Evolutionary conservation across 805 yeast species (phyloP).

Genomic region (Clavispora vitiphila): DNA sequence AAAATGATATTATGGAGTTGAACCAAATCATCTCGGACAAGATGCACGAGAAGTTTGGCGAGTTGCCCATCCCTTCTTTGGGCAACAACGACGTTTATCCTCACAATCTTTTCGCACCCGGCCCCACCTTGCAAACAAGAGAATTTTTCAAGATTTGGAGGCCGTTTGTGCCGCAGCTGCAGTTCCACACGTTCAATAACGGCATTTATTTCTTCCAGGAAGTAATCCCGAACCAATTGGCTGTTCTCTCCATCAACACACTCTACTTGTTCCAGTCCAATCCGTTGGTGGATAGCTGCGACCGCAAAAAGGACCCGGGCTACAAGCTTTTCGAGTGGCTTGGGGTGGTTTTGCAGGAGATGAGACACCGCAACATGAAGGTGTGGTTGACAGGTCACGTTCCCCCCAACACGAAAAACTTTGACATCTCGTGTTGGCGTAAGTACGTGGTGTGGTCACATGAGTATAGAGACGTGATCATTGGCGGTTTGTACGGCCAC

Average conservation of each 20-base stretch:
- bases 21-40: constrained; percentile 52
- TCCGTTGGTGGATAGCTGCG: constrained; percentile 81
- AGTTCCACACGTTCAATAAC: constrained; percentile 65
- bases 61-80: constrained; percentile 57
- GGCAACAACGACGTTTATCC: constrained; percentile 91
- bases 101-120: constrained; percentile 78
- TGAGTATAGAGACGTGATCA: constrained; percentile 76
- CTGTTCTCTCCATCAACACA: constrained; percentile 75
- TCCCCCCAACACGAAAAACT: constrained; percentile 78
- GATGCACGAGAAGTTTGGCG: constrained; percentile 50
- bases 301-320: constrained; percentile 70
- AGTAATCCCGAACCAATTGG: constrained; percentile 74
- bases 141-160: constrained; percentile 74
- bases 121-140: constrained; percentile 84
- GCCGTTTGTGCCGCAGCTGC: constrained; percentile 68
- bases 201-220: constrained; percentile 74
- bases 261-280: constrained; percentile 69
- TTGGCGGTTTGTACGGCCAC: constrained; percentile 84
- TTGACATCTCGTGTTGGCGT: constrained; percentile 65
- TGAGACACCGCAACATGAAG: constrained; percentile 69
- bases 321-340: constrained; percentile 73
- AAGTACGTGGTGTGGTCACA: constrained; percentile 77
- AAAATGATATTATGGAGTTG: constrained; percentile 62
- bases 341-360: constrained; percentile 66
- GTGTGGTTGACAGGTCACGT: constrained; percentile 89